Conservation (phyloP, 2,329 filamentous ascomycete genomes). For the Fusarium equiseti region DNA sequence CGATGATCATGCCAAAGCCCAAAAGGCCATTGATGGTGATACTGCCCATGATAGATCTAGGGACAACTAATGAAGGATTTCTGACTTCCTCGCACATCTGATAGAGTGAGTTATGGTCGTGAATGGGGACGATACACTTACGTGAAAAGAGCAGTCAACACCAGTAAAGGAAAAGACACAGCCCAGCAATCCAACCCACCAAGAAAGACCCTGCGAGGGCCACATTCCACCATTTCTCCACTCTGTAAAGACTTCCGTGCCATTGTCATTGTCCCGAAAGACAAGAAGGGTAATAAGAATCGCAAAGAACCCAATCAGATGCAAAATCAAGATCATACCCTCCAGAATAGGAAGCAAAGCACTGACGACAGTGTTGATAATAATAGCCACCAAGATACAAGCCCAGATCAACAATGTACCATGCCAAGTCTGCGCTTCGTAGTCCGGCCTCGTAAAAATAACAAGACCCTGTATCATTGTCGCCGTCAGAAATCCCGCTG, state of each 20-base stretch:
- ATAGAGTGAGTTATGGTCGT: neutral
- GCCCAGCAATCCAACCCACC: slow-evolving; percentile 42
- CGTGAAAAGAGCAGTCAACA: slow-evolving; percentile 44
- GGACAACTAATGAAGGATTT: slow-evolving; percentile 41
- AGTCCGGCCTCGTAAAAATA: slow-evolving; percentile 33
- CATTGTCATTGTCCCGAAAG: slow-evolving; percentile 46
- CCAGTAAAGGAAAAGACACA: slow-evolving; percentile 44
- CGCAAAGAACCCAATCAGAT: slow-evolving; percentile 61
- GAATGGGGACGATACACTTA: neutral
- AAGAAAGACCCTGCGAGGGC: slow-evolving; percentile 40
- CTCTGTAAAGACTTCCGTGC: slow-evolving; percentile 48
- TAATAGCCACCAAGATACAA: slow-evolving; percentile 56
- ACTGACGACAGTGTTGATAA: slow-evolving; percentile 53
- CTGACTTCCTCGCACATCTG: slow-evolving; percentile 45
- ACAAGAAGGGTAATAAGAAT: slow-evolving; percentile 53
- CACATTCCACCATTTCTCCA: slow-evolving; percentile 44
- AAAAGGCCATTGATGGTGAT: slow-evolving; percentile 37
- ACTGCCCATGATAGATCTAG: slow-evolving; percentile 42
- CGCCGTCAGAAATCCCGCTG: slow-evolving; percentile 41
- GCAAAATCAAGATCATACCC: slow-evolving; percentile 56
- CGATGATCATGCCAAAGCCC: slow-evolving; percentile 43
- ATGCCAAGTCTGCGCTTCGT: slow-evolving; percentile 44
- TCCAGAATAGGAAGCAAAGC: slow-evolving; percentile 54
- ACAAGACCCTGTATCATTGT: slow-evolving; percentile 47
- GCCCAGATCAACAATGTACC: slow-evolving; percentile 52